phyloP scores from a whole-genome alignment of 257 asterid genomes.

The Plantago ovata region DNA sequence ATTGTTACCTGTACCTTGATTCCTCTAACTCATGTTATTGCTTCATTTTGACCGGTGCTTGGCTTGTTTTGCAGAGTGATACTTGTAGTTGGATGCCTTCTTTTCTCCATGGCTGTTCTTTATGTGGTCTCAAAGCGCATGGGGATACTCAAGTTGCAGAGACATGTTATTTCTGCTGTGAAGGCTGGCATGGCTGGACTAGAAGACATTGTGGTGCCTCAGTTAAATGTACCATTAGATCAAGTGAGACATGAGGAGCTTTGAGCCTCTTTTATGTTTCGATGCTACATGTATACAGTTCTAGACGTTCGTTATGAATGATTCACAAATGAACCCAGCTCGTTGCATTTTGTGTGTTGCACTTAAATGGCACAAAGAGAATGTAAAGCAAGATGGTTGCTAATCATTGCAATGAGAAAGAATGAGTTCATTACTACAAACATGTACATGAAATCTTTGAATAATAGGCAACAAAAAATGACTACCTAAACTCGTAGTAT shows the following conservation, averaged over 20 bases:
- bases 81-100: constrained; percentile 53
- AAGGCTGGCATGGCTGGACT: constrained; percentile 68
- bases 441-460: too few relatives aligned
- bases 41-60: constrained; percentile 7
- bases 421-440: too few relatives aligned
- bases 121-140: constrained; percentile 91
- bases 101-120: constrained; percentile 82
- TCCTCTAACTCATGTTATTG: background rate
- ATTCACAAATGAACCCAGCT: too few relatives aligned
- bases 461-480: too few relatives aligned
- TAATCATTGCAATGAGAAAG: too few relatives aligned
- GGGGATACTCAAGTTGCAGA: constrained; percentile 82
- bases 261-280: constrained; percentile 26
- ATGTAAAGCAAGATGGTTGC: too few relatives aligned
- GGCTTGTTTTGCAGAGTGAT: constrained; percentile 57
- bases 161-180: constrained; percentile 60
- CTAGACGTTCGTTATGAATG: background rate
- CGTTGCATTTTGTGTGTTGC: too few relatives aligned
- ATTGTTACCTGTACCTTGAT: background rate
- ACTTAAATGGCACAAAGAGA: too few relatives aligned
- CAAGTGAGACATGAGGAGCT: constrained; percentile 80
- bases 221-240: constrained; percentile 44
- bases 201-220: constrained; percentile 39
- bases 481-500: too few relatives aligned
- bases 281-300: background rate